These are phyloP conservation scores for Backusella circina DNA, from an alignment of 192 early-diverging fungal genomes.

Conservation along the genomic window DNA sequence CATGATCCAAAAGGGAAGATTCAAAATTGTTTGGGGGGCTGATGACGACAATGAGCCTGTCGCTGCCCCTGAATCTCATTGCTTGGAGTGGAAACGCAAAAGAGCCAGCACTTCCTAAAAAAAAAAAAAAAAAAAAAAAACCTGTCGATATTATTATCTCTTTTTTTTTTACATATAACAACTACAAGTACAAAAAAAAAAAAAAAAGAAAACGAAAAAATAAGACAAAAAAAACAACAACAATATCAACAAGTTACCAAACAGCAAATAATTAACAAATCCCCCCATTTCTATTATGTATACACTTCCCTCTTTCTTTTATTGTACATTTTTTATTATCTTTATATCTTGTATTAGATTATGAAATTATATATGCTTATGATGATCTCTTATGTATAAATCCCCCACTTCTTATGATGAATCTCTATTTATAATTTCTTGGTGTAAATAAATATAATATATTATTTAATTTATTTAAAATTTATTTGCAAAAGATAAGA, in stretches of 20 bases:
- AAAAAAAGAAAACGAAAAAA: background rate
- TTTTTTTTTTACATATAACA: background rate
- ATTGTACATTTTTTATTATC: background rate
- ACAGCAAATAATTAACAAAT: background rate
- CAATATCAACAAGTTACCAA: background rate
- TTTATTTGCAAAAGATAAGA: background rate
- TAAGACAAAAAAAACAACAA: background rate
- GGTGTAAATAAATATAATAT: background rate
- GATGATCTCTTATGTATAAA: background rate
- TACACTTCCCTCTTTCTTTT: background rate
- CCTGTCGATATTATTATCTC: background rate
- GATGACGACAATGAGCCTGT: conserved; percentile 10
- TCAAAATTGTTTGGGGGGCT: conserved; percentile 21
- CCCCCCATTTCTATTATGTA: background rate
- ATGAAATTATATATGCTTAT: conserved; percentile 10
- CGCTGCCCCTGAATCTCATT: background rate
- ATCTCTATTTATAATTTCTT: conserved; percentile 2
- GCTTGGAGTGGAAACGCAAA: conserved; percentile 24
- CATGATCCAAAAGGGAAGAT: conserved; percentile 26
- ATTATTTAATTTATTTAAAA: background rate
- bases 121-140: background rate
- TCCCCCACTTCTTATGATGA: background rate
- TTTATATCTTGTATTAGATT: background rate
- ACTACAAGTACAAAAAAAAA: background rate
- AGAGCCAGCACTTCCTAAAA: background rate